Conservation (phyloP, 208 protist species). For the Trypanosoma cruzi region DNA sequence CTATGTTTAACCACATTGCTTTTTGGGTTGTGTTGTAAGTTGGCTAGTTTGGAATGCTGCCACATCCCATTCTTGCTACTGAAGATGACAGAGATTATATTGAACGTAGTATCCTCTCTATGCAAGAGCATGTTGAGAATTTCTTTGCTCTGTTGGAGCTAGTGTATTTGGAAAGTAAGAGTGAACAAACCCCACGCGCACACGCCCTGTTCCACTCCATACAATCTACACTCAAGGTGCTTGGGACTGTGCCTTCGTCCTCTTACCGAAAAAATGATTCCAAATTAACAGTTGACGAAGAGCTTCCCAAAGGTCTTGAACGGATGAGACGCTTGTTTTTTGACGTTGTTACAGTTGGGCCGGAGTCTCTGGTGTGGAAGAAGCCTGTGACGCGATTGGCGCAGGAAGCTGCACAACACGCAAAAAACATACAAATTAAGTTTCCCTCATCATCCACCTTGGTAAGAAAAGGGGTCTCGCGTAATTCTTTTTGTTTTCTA, state of each 20-base stretch:
- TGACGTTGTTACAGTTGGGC: conserved; percentile 61
- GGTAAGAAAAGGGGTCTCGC: conserved; percentile 51
- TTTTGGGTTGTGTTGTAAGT: not conserved
- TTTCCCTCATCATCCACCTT: conserved; percentile 56
- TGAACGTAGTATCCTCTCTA: conserved; percentile 50
- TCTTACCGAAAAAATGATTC: conserved; percentile 40
- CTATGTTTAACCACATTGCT: not conserved
- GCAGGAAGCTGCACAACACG: conserved; percentile 69
- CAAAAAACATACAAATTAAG: conserved; percentile 48
- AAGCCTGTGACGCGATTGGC: conserved; percentile 68
- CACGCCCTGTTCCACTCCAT: conserved; percentile 64
- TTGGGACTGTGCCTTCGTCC: conserved; percentile 39
- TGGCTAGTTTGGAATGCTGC: conserved; percentile 42
- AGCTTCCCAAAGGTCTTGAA: conserved; percentile 68
- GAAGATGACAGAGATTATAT: conserved; percentile 89
- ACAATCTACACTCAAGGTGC: conserved; percentile 55
- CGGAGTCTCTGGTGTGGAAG: conserved; percentile 77
- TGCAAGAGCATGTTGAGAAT: conserved; percentile 58
- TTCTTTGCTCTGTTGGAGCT: conserved; percentile 75
- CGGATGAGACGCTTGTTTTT: conserved; percentile 73
- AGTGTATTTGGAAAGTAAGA: conserved; percentile 59
- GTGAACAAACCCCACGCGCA: conserved; percentile 40
- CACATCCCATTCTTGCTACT: conserved; percentile 87
- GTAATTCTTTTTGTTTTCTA: conserved; percentile 40
- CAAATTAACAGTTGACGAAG: conserved; percentile 30